phyloP scores from a whole-genome alignment of 345 rosid genomes.

The Brassica napus region DNA sequence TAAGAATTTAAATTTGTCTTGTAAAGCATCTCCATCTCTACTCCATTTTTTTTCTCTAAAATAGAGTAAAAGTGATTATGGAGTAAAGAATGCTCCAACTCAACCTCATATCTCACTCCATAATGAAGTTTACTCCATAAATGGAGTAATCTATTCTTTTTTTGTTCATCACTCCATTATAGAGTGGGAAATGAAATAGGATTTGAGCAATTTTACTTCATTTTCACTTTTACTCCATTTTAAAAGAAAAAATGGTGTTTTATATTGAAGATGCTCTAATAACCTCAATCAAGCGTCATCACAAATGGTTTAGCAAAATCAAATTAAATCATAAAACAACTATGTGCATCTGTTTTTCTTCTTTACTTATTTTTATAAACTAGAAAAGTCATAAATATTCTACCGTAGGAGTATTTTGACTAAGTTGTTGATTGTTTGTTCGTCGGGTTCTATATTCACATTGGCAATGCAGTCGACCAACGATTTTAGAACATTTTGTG shows the following conservation, averaged over 20 bases:
- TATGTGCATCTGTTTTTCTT: background rate
- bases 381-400: background rate
- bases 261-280: background rate
- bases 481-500: background rate
- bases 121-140: no score
- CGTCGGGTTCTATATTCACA: background rate
- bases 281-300: background rate
- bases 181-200: no score
- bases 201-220: no score
- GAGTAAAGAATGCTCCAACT: no score
- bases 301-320: background rate
- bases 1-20: background rate
- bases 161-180: no score
- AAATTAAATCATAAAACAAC: background rate
- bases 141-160: no score
- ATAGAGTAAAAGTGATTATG: no score
- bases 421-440: background rate
- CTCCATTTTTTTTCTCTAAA: no score
- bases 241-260: no score
- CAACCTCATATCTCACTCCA: no score
- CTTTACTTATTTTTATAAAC: background rate
- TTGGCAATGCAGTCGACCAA: background rate
- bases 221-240: no score
- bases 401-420: background rate
- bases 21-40: no score